Base-by-base conservation (phyloP, 306 rosid genomes). In the Ormosia semicastrata region DNA sequence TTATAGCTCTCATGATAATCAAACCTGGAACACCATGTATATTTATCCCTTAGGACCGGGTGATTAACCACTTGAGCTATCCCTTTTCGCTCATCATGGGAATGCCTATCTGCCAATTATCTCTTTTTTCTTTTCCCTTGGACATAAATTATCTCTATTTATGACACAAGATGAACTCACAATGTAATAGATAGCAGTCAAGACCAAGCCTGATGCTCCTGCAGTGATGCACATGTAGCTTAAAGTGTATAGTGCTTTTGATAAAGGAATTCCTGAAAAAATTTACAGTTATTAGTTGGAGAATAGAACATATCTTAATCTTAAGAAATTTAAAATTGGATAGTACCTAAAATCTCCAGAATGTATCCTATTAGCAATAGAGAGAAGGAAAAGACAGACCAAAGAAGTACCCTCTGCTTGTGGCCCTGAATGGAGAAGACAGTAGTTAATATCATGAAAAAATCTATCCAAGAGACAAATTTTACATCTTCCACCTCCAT, bases 191-290 rank as follows among this genome's bases (percentile, higher is more conserved):
- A 91, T 73, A 60, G 79, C 53, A 65, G 87, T 85, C 84, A 91
- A 83, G 71, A 85, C 84, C 86, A 93, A 84, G 83, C 94, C 97
- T 2, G 95, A 93, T 52, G 91, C 91, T 65, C 97, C 97, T 18
- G 91, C 88, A 0, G 97, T 89, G 80, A 91, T 57, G 86, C 85
- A 93, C 85, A 84, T 88, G 85, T 89, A 93, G 87, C 97, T 93
- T 87, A 91, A 73, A 40, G 97, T 89, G 88, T 91, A 91, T 54
- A 93, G 84, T 7, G 94, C 91, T 84, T 93, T 93, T 78, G 91
- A 91, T 71, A 89, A 82, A 79, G 94, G 94, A 84, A 89, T 86
- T 79, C 97, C 97, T 92, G 89, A 71, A 74, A 86, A 68, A 69
- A 30, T 63, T n/a, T 3, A 18, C 65, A 66, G 76, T 41, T 70